Conservation (phyloP, 371 early-diverging fungal genomes). For the Mortierella sp. region DNA sequence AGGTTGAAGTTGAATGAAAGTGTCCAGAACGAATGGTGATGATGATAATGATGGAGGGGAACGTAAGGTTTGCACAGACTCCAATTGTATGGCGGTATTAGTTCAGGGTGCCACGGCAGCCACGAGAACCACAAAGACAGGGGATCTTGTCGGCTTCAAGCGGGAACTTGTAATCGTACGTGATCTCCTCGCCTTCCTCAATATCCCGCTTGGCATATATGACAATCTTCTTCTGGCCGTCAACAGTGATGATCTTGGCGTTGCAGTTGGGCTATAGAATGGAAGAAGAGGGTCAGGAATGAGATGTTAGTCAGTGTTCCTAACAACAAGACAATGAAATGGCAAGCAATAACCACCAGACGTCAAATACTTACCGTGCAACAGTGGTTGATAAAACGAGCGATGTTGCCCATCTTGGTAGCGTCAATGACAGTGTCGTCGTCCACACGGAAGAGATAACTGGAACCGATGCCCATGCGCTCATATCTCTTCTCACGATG, state of each 20-base stretch:
- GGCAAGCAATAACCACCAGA: neutral
- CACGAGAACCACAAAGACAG: slow-evolving; percentile 91
- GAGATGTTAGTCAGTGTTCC: neutral
- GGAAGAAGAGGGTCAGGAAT: slow-evolving; percentile 3
- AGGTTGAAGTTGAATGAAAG: neutral
- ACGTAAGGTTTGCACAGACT: neutral
- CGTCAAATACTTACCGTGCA: slow-evolving; percentile 80
- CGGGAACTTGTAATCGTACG: slow-evolving; percentile 99
- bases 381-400: slow-evolving; percentile 98
- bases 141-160: slow-evolving; percentile 94
- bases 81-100: slow-evolving; percentile 11
- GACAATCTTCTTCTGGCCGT: slow-evolving; percentile 93
- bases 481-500: slow-evolving; percentile 95
- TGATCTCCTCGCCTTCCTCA: slow-evolving; percentile 96
- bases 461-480: slow-evolving; percentile 91
- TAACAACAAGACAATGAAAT: neutral
- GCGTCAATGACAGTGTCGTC: slow-evolving; percentile 98
- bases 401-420: slow-evolving; percentile 97
- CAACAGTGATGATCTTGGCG: slow-evolving; percentile 92
- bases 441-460: slow-evolving; percentile 97
- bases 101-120: slow-evolving; percentile 82
- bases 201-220: slow-evolving; percentile 94
- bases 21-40: neutral
- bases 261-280: slow-evolving; percentile 94
- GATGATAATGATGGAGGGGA: neutral